Evolutionary conservation across 805 yeast genomes (phyloP).

Genomic region (Hanseniaspora clermontiae): DNA sequence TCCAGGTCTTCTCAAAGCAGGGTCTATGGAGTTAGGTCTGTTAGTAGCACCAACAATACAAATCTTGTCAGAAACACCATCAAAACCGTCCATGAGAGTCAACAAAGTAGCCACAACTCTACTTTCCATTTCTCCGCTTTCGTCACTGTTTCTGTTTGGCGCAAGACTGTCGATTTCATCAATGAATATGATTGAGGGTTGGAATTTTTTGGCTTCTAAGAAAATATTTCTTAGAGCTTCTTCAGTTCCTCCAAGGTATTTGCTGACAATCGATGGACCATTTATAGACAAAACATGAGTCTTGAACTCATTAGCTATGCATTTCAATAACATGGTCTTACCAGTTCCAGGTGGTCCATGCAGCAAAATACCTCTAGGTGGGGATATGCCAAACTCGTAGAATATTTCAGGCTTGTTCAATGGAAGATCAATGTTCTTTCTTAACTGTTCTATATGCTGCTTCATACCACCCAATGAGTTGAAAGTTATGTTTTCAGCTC

Average conservation of each 20-base stretch:
- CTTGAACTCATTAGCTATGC: constrained; percentile 63
- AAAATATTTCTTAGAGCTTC: constrained; percentile 68
- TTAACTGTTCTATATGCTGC: constrained; percentile 46
- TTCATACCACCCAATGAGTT: constrained; percentile 65
- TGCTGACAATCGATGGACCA: constrained; percentile 86
- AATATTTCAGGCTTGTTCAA: constrained; percentile 65
- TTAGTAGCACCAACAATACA: constrained; percentile 67
- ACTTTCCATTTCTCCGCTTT: constrained; percentile 78
- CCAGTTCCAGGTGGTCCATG: constrained; percentile 99
- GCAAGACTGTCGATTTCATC: constrained; percentile 91
- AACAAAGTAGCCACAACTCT: constrained; percentile 81
- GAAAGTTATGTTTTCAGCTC: constrained; percentile 37
- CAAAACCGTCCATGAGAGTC: constrained; percentile 67
- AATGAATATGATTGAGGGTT: constrained; percentile 76
- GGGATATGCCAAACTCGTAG: constrained; percentile 72
- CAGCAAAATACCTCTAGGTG: constrained; percentile 83
- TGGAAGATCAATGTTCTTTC: constrained; percentile 66
- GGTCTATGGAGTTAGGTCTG: constrained; percentile 54
- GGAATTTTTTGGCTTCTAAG: constrained; percentile 70
- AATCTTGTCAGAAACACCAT: constrained; percentile 37
- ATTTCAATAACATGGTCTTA: constrained; percentile 73
- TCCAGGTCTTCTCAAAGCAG: constrained; percentile 74
- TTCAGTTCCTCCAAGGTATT: constrained; percentile 91
- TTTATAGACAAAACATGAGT: constrained; percentile 79
- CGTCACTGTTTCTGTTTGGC: constrained; percentile 73